These are phyloP conservation scores for Penicillium egyptiacum DNA, from an alignment of 495 filamentous ascomycete genomes.

Conservation along the genomic window DNA sequence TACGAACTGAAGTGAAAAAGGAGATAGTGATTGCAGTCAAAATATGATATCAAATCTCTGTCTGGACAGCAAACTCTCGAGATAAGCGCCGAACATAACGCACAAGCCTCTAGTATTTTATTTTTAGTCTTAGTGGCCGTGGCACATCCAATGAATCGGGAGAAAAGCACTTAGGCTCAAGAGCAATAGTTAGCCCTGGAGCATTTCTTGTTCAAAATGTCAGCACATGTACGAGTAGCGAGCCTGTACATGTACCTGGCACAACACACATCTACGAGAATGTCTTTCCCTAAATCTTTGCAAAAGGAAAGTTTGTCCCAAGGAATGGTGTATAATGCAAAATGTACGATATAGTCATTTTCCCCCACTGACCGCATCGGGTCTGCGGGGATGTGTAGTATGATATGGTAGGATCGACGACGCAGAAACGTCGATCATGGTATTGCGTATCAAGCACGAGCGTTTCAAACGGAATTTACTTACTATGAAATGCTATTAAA, in stretches of 20 bases:
- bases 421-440: slow-evolving; percentile 12
- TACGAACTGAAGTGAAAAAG: not conserved
- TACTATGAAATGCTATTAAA: not conserved
- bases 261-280: not conserved
- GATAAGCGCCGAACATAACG: not conserved
- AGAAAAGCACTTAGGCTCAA: not conserved
- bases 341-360: not conserved
- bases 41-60: not conserved
- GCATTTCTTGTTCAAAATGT: not conserved
- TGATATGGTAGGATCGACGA: slow-evolving; percentile 7
- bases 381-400: slow-evolving; percentile 8
- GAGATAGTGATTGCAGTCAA: not conserved
- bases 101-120: not conserved
- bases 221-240: not conserved
- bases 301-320: not conserved
- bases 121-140: not conserved
- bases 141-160: not conserved
- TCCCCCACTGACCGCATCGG: slow-evolving; percentile 8
- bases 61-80: not conserved
- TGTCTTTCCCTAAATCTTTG: not conserved
- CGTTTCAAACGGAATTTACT: not conserved
- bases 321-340: not conserved
- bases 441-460: slow-evolving; percentile 1
- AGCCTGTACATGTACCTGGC: not conserved
- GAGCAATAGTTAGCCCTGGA: not conserved